Percentiles rank a stretch among this genome's conserved stretches.
phyloP scores from a whole-genome alignment of 176 grass and related monocot genomes.

The Aegilops longissima region DNA sequence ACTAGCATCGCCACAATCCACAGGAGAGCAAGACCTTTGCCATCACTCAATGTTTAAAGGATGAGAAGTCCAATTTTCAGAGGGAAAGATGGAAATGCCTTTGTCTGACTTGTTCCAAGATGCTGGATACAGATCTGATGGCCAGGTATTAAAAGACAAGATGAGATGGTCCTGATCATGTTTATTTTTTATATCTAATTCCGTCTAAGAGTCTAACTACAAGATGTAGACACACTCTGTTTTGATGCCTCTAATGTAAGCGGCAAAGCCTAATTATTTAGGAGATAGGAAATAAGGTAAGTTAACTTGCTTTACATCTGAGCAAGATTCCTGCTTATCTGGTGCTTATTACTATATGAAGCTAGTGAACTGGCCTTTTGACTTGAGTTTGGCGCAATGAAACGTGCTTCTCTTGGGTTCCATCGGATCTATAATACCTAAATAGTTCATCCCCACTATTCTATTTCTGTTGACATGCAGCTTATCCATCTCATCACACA shows the following conservation, averaged over 20 bases:
- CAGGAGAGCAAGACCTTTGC: slow-evolving; percentile 10
- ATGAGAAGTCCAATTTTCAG: background rate
- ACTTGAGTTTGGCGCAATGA: slow-evolving; percentile 8
- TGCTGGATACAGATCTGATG: slow-evolving; percentile 17
- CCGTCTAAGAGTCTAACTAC: background rate
- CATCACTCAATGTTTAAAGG: background rate
- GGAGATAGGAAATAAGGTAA: slow-evolving; percentile 8
- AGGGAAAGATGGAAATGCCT: background rate
- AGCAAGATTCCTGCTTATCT: slow-evolving; percentile 40
- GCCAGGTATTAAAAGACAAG: background rate
- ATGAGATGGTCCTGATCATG: slow-evolving; percentile 7
- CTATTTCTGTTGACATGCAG: too few species aligned
- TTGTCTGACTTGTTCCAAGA: slow-evolving; percentile 25
- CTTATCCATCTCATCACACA: too few species aligned
- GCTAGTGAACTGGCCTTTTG: slow-evolving; percentile 40
- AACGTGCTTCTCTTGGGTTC: slow-evolving; percentile 32
- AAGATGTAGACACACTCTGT: background rate
- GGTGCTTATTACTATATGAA: slow-evolving; percentile 34
- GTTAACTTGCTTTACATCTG: slow-evolving; percentile 34
- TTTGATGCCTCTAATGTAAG: slow-evolving; percentile 14
- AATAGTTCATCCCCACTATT: too few species aligned
- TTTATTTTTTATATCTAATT: background rate
- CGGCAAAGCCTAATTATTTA: slow-evolving; percentile 20
- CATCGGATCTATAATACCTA: background rate
- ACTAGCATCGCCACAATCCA: background rate